Evolutionary conservation across 2,329 filamentous ascomycete species (phyloP), one percentile per base, ranked within the genome.

Genomic region (Claviceps monticola): DNA sequence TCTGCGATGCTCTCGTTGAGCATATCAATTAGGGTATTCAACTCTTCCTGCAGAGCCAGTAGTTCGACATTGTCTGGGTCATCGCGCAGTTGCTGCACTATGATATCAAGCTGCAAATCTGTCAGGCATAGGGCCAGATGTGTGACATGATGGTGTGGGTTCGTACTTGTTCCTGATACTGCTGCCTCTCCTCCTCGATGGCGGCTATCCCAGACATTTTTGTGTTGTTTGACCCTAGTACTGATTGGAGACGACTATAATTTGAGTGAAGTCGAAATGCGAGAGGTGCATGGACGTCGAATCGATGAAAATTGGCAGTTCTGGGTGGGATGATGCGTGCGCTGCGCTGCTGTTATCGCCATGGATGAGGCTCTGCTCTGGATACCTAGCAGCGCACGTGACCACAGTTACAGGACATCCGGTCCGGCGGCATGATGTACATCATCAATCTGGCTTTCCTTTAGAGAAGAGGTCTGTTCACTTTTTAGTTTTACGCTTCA

Each of bases 61-160:
- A 94, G 81, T 68, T 91, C 88, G 61, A 73, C 74, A 68, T 88
- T 91, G 54, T 85, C 83, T 56, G 89, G 83, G 62, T 93, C 87
- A 67, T 86, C 82, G 67, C 84, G 82, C 53, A 95, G 79, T 58
- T 86, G 85, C 51, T 79, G 74, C 61, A 83, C 72, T 54, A 95
- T 82, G 39, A 87, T 82, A 62, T 90, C 86, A 64, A 95, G 80
- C 85, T 90, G 61, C 19, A 41, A 44, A 52, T 55, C 14, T 52
- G 54, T 62, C 37, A 65, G 60, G 38, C 26, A 41, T 45, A 13
- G 17, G 36, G 38, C 29, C 21, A 29, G 8, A 45, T 37, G 21
- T 50, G 46, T 13, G 41, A 16, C 34, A 17, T 19, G 11, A 37
- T 51, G 8, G 49, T 52, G 38, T 16, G 46, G 37, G 14, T 37